Evolutionary conservation across 495 filamentous ascomycete genomes (phyloP).

Genomic region (Apiosordaria backusii): DNA sequence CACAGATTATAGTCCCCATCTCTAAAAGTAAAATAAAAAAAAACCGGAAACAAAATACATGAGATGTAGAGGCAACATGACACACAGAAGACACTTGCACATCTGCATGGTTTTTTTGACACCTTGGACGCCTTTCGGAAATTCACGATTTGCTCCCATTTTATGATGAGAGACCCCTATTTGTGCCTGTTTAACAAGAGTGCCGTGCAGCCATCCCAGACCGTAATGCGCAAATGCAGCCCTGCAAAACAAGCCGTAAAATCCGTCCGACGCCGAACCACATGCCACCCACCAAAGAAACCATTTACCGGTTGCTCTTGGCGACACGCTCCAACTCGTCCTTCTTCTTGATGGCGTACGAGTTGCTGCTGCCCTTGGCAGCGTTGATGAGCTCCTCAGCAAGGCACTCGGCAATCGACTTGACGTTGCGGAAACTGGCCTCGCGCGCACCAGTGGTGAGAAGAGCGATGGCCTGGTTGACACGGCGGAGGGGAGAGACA

Average conservation of each 20-base stretch:
- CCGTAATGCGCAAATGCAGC: slow-evolving; percentile 50
- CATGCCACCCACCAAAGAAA: slow-evolving; percentile 37
- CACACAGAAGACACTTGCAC: slow-evolving; percentile 13
- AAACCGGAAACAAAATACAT: not conserved
- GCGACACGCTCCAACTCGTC: slow-evolving; percentile 99
- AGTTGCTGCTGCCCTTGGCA: slow-evolving; percentile 99
- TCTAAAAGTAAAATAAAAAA: slow-evolving; percentile 3
- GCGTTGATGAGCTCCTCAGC: slow-evolving; percentile 99
- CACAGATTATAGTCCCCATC: slow-evolving; percentile 1
- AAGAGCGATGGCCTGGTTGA: slow-evolving; percentile 98
- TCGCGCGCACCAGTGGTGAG: slow-evolving; percentile 97
- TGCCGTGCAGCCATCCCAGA: slow-evolving; percentile 45
- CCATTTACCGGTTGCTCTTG: slow-evolving; percentile 94
- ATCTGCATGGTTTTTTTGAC: not conserved
- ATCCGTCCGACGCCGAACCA: slow-evolving; percentile 38
- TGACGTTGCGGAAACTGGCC: slow-evolving; percentile 97
- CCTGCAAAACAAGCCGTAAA: slow-evolving; percentile 46
- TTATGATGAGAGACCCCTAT: slow-evolving; percentile 39
- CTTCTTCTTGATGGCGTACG: slow-evolving; percentile 99
- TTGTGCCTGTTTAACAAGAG: slow-evolving; percentile 47
- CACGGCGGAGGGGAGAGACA: slow-evolving; percentile 97
- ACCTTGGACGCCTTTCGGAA: slow-evolving; percentile 17
- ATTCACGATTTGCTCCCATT: slow-evolving; percentile 26
- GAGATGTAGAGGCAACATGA: slow-evolving; percentile 11
- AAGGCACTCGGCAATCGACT: slow-evolving; percentile 96